Percentiles rank a stretch among this genome's conserved stretches.
These are phyloP conservation scores for Immersiella caudata DNA, from an alignment of 495 filamentous ascomycete species.

Conservation along the genomic window DNA sequence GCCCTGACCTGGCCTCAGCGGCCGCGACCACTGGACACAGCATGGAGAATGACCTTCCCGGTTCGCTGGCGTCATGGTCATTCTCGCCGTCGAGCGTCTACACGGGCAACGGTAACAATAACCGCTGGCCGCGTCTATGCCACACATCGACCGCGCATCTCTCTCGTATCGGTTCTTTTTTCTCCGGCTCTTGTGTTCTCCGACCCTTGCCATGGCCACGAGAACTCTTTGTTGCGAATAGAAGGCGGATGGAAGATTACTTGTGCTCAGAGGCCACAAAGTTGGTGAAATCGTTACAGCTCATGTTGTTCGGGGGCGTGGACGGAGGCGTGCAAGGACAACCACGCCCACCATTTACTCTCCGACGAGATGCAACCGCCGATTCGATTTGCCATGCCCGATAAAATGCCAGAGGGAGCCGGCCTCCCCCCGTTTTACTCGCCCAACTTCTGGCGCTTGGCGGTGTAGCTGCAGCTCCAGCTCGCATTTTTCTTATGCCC, in stretches of 20 bases:
- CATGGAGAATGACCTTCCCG: background rate
- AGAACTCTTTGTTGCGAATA: background rate
- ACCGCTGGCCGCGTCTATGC: background rate
- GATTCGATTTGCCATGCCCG: constrained; percentile 9
- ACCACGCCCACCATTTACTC: background rate
- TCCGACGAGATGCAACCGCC: background rate
- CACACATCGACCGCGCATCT: constrained; percentile 2
- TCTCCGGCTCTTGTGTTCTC: constrained; percentile 8
- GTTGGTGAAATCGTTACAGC: constrained; percentile 35
- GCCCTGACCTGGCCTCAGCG: background rate
- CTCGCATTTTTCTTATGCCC: constrained; percentile 18
- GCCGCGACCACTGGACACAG: constrained; percentile 1
- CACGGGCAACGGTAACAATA: background rate
- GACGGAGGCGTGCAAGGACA: too few relatives aligned
- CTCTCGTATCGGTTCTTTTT: constrained; percentile 11
- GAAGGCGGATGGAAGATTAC: constrained; percentile 6
- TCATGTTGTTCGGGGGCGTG: background rate
- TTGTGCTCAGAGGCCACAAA: constrained; percentile 34
- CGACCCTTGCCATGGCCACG: constrained; percentile 9
- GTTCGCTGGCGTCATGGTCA: background rate
- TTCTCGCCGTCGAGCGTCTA: background rate
- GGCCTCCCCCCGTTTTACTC: background rate
- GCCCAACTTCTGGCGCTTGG: constrained; percentile 14
- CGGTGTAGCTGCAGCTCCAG: constrained; percentile 13
- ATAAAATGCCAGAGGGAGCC: constrained; percentile 23